These are phyloP conservation scores for Pharnaceum exiguum DNA, from an alignment of 148 eudicot genomes.

Conservation along the genomic window DNA sequence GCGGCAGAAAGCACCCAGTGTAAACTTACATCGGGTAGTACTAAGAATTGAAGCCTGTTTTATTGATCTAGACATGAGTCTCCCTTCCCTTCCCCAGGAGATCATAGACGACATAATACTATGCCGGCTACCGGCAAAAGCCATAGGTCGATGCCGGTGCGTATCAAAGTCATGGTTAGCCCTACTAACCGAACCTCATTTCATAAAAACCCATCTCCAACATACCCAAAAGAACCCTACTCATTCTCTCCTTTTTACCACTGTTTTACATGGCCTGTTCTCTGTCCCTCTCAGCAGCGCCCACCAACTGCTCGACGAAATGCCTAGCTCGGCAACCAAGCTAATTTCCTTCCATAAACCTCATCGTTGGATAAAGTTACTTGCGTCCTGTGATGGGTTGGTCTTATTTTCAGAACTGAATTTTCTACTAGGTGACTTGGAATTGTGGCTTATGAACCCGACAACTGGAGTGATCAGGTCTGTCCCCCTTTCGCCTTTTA, in stretches of 20 bases:
- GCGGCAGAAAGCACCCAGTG: no score
- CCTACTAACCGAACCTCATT: slow-evolving; percentile 1
- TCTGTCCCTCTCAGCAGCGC: neutral
- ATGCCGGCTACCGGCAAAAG: slow-evolving; percentile 1
- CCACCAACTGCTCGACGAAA: neutral
- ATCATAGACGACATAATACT: neutral
- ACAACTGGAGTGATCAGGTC: slow-evolving; percentile 5
- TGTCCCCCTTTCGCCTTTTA: slow-evolving; percentile 3
- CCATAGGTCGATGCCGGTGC: slow-evolving; percentile 2
- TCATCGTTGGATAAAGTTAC: neutral
- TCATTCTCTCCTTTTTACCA: neutral
- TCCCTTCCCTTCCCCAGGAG: no score
- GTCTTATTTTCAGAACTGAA: no score
- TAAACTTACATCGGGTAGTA: no score
- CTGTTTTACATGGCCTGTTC: neutral
- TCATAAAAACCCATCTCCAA: slow-evolving; percentile 1
- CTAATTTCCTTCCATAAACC: no score
- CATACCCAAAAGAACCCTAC: neutral
- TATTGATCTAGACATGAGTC: no score
- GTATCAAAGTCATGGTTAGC: neutral
- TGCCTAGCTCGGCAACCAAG: neutral
- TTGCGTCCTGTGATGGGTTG: slow-evolving; percentile 15
- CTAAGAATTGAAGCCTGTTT: no score
- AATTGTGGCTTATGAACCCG: slow-evolving; percentile 1
- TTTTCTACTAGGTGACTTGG: no score